Conservation (phyloP, 2,329 filamentous ascomycete genomes). For the Fusarium pseudoanthophilum region DNA sequence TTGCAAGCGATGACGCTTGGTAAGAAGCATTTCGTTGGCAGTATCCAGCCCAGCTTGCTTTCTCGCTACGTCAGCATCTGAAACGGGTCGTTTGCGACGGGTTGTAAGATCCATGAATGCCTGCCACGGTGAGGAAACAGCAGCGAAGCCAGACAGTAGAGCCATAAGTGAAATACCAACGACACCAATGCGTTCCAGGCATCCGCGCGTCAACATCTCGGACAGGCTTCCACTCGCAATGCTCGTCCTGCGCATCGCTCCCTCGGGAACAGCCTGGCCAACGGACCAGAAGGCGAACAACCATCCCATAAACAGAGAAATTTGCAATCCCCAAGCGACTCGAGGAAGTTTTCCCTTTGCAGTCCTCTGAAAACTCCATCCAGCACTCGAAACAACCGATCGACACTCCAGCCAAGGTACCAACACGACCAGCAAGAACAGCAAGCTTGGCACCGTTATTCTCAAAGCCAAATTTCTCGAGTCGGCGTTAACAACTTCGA, state of each 20-base stretch:
- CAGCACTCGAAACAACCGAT: conserved; percentile 65
- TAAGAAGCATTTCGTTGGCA: conserved; percentile 80
- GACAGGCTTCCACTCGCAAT: conserved; percentile 48
- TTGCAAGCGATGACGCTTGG: conserved; percentile 78
- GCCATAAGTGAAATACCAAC: conserved; percentile 90
- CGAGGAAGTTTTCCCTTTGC: conserved; percentile 66
- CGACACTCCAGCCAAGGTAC: conserved; percentile 85
- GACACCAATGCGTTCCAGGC: conserved; percentile 78
- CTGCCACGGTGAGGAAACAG: conserved; percentile 89
- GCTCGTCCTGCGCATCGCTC: conserved; percentile 40
- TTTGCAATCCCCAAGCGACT: conserved; percentile 72
- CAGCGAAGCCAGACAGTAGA: conserved; percentile 86
- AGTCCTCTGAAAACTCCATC: conserved; percentile 71
- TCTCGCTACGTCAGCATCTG: conserved; percentile 78
- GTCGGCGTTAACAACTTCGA: conserved; percentile 74
- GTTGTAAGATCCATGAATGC: conserved; percentile 73
- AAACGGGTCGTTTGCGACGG: conserved; percentile 65
- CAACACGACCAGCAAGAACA: conserved; percentile 77
- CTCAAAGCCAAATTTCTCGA: conserved; percentile 76
- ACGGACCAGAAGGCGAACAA: conserved; percentile 81
- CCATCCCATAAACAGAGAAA: conserved; percentile 73
- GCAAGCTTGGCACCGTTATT: conserved; percentile 74
- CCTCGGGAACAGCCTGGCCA: conserved; percentile 68
- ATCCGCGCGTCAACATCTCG: conserved; percentile 60
- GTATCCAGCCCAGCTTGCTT: conserved; percentile 84